Evolutionary conservation across 352 stramenopile species (phyloP).

Genomic region (Globisporangium barbulae): DNA sequence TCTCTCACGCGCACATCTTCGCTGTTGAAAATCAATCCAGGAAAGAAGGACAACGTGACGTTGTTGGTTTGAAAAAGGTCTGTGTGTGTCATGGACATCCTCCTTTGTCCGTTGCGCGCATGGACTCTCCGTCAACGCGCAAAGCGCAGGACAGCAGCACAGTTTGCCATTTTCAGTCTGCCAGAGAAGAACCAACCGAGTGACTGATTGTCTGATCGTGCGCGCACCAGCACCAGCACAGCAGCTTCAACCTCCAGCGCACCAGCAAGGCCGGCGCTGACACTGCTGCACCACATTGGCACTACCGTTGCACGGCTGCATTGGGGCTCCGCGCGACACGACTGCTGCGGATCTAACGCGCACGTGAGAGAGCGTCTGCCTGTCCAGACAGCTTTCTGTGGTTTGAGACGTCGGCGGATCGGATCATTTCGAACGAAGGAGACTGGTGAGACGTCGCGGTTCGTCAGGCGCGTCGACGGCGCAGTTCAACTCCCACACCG

Average conservation of each 20-base stretch:
- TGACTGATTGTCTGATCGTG: background rate
- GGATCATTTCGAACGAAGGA: background rate
- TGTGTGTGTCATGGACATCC: conserved; percentile 1
- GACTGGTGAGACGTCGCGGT: conserved; percentile 8
- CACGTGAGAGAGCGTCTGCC: background rate
- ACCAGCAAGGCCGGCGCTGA: background rate
- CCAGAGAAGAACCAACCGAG: background rate
- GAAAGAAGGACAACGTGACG: conserved; percentile 1
- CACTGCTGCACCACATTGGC: background rate
- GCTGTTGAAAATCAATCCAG: background rate
- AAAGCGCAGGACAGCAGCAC: background rate
- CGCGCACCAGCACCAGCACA: background rate
- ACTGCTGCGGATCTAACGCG: background rate
- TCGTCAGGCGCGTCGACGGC: conserved; percentile 21
- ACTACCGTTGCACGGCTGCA: background rate
- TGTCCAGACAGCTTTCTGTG: background rate
- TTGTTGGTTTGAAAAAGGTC: background rate
- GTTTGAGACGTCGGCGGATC: background rate
- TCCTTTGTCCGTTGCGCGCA: background rate
- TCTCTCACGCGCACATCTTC: background rate
- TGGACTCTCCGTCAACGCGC: background rate
- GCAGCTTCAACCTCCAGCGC: background rate
- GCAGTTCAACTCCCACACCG: conserved; percentile 10
- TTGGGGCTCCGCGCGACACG: background rate
- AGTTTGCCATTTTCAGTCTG: conserved; percentile 1